Evolutionary conservation across 768 basidiomycete species (phyloP), one percentile per base, ranked within the genome.

Genomic region (Tephrocybe sp.): DNA sequence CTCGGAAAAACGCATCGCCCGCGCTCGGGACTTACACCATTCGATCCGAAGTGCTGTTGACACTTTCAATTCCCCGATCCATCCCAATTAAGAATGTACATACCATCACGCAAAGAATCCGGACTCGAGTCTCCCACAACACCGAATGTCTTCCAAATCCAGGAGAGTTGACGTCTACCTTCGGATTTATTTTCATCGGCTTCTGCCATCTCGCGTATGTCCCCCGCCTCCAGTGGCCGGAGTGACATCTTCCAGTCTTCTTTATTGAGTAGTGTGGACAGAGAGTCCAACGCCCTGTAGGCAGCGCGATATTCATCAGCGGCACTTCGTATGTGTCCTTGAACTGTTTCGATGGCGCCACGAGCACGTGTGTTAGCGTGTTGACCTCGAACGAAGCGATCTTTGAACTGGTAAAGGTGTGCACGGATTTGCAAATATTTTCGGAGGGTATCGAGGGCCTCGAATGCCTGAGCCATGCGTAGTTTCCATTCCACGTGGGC

Each of bases 1-100:
- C 30, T 66, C 63, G 0, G 41, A 24, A 50, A 61, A 66, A 23
- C 43, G 57, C 29, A 50, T 49, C 0, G 50, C 54, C 5, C 56
- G 49, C 3, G 61, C 60, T 10, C 44, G 21, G 9, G 59, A 53
- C 27, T 57, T 63, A 42, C 61, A 59, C 60, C 62, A 64, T 30
- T 62, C 58, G 19, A 66, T 52, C 0, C 42, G 42, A 11, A 66
- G 45, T 1, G 52, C 61, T 61, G 40, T 22, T 30, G 16, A 57
- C n/a, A n/a, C n/a, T n/a, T n/a, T n/a, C n/a, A n/a, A n/a, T n/a
- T n/a, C n/a, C n/a, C n/a, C n/a, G n/a, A n/a, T n/a, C n/a, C n/a
- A n/a, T n/a, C n/a, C n/a, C n/a, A n/a, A n/a, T n/a, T n/a, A n/a
- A n/a, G n/a, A 16, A 29, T 3, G 23, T 8, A 37, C 33, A 18